Percentiles rank a stretch among this genome's conserved stretches.
Conservation (phyloP, 305 asterid genomes). For the Solanum hybrid region DNA sequence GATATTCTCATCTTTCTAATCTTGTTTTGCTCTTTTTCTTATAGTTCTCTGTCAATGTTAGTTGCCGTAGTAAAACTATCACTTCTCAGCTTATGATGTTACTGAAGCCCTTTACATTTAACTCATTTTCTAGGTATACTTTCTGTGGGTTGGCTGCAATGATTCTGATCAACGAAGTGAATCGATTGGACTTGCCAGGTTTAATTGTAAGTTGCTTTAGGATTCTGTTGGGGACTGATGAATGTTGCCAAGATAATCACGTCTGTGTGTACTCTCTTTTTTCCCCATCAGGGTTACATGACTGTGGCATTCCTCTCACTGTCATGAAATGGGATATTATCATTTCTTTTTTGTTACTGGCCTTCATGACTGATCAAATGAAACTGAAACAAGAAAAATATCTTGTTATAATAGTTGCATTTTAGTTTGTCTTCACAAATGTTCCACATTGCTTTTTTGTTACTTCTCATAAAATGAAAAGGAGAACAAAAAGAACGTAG, state of each 20-base stretch:
- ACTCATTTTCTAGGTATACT: slow-evolving; percentile 48
- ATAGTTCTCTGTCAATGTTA: not conserved
- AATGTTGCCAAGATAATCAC: not conserved
- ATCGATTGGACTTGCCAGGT: slow-evolving; percentile 71
- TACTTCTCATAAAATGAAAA: not conserved
- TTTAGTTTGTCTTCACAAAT: not conserved
- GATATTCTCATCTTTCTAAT: not conserved
- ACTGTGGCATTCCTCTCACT: not conserved
- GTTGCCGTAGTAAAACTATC: not conserved
- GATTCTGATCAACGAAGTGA: slow-evolving; percentile 74
- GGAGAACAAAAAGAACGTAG: not conserved
- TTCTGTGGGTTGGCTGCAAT: slow-evolving; percentile 96
- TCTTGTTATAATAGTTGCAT: not conserved
- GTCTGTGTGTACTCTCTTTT: not conserved
- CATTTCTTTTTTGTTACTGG: not conserved
- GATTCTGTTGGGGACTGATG: not conserved
- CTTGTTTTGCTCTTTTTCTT: not conserved
- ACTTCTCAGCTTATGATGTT: not conserved
- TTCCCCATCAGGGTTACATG: not conserved
- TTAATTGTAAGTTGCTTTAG: slow-evolving; percentile 49
- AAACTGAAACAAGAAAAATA: not conserved
- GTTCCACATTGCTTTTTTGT: not conserved
- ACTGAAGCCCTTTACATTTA: slow-evolving; percentile 9
- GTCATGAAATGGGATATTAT: not conserved
- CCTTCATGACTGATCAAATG: not conserved